These are phyloP conservation scores for Protea cynaroides DNA, from an alignment of 164 flowering plant genomes.

Conservation along the genomic window DNA sequence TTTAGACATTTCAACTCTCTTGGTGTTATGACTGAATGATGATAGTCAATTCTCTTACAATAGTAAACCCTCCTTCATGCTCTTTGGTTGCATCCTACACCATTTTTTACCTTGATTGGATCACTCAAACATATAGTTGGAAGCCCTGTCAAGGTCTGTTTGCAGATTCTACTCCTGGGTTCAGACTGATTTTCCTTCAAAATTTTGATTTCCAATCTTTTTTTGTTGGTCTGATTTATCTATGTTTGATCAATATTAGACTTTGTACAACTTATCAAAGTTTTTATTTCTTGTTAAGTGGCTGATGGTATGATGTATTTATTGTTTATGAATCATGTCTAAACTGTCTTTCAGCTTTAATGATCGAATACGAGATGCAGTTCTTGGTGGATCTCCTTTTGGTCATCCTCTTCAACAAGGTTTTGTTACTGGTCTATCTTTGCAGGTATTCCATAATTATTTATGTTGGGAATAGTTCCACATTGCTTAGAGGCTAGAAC, in stretches of 20 bases:
- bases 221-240: background rate
- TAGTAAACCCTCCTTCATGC: too few species aligned
- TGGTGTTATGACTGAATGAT: too few species aligned
- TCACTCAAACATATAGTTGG: too few species aligned
- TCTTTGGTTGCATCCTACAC: too few species aligned
- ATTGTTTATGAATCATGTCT: background rate
- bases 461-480: too few species aligned
- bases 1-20: too few species aligned
- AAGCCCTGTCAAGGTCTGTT: too few species aligned
- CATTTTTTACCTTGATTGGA: too few species aligned
- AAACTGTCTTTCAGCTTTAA: conserved; percentile 58
- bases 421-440: conserved; percentile 66
- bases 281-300: background rate
- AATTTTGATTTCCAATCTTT: background rate
- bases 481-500: too few species aligned
- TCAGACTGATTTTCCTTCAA: background rate
- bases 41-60: too few species aligned
- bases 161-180: background rate
- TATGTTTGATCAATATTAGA: background rate
- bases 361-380: conserved; percentile 95
- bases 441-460: conserved; percentile 49
- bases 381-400: conserved; percentile 95
- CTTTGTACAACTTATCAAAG: background rate
- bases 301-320: background rate
- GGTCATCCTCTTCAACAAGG: conserved; percentile 97